Conservation (phyloP, 257 asterid genomes). For the Solanum chiquidenum region DNA sequence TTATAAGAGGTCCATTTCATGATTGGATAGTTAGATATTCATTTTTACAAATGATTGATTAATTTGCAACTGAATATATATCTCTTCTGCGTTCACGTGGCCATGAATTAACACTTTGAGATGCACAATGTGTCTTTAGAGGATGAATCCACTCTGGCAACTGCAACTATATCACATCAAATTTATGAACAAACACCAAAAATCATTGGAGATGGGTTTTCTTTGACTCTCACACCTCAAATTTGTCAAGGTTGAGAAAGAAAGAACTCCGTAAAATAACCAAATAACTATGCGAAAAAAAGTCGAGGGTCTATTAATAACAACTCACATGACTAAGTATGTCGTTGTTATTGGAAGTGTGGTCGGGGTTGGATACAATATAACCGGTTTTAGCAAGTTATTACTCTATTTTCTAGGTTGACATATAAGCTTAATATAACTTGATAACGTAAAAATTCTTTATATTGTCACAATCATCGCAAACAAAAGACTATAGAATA, state of each 20-base stretch:
- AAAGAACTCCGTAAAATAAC: not conserved
- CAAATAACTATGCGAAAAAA: not conserved
- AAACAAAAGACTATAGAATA: not conserved
- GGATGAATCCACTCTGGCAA: slow-evolving; percentile 42
- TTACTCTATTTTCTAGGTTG: no score
- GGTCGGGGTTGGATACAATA: no score
- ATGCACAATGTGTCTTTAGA: slow-evolving; percentile 10
- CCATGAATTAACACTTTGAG: not conserved
- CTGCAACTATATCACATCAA: slow-evolving; percentile 3
- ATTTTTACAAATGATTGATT: not conserved
- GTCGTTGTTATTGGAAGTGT: no score
- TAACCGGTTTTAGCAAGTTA: no score
- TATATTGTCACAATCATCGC: not conserved
- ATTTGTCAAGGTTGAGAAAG: not conserved
- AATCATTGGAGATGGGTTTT: not conserved
- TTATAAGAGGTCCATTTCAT: not conserved
- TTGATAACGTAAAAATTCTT: not conserved
- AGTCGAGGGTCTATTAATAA: not conserved
- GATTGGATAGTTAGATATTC: not conserved
- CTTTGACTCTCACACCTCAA: slow-evolving; percentile 14
- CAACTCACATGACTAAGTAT: not conserved
- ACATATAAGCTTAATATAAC: not conserved
- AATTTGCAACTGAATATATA: not conserved
- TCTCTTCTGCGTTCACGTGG: not conserved
- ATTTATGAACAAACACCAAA: not conserved